Evolutionary conservation across 164 flowering plant genomes (phyloP), one percentile per base, ranked within the genome.

Genomic region (Dillenia suffruticosa): DNA sequence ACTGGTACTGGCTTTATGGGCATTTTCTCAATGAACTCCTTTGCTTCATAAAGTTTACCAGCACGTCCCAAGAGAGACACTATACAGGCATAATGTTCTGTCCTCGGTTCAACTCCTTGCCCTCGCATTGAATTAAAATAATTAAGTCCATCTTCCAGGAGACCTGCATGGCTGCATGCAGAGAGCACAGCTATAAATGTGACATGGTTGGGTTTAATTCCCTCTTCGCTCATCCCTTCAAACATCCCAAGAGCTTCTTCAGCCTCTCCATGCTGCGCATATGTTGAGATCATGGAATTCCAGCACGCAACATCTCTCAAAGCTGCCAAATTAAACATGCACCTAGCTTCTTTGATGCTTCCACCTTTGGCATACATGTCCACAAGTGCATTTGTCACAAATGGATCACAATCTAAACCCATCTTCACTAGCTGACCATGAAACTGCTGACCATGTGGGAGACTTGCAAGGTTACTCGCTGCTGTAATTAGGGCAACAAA

Each of bases 341-440:
- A 70, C 26, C 59, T 69, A 62, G 90, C 92, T 22, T 84, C 88
- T 56, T 76, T 64, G 2, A 83, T 60, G 71, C 79, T 72, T 67
- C 96, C 96, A 58, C 96, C 86, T 70, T 86, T 88, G 9, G 96
- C 86, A 75, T 86, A 88, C 88, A 84, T 80, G 66, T 84, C 90
- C 19, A 88, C 59, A 40, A 86, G 76, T 40, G 92, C 82, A 76
- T 83, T 88, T 40, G 79, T 67, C 13, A 86, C 76, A 67, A 71
- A 81, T 8, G 85, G 79, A 11, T 82, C 83, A 46, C 51, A 57
- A 22, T 83, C 80, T 44, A 77, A 59, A 54, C 92, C 81, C 40
- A 43, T 59, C 64, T 83, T 82, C 13, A 83, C 61, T 12, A 79
- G 62, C 51, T 80, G 90, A 59, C 45, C 54, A 72, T 89, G 89